Evolutionary conservation across 2,329 filamentous ascomycete genomes (phyloP).

Genomic region (Phialophora tarda): DNA sequence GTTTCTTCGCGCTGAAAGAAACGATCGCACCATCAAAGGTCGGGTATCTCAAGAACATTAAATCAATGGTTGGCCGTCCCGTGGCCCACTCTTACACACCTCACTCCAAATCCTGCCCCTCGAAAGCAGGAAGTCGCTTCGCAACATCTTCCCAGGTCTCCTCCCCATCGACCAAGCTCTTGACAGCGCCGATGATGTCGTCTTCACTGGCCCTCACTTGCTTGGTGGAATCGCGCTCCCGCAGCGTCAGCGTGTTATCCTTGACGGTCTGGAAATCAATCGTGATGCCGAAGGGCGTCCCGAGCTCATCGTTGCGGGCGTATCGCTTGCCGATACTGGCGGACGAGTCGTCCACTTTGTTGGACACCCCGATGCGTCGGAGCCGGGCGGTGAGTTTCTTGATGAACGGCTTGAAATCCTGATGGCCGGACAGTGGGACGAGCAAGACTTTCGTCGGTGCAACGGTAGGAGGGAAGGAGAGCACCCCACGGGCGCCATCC

Average conservation of each 20-base stretch:
- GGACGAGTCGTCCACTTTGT: conserved; percentile 85
- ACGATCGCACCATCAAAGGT: conserved; percentile 37
- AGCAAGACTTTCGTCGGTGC: conserved; percentile 96
- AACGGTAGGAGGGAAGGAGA: conserved; percentile 75
- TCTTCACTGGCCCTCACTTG: conserved; percentile 86
- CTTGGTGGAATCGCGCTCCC: conserved; percentile 87
- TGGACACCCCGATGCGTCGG: conserved; percentile 76
- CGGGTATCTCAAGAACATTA: conserved; percentile 20
- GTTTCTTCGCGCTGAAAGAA: conserved; percentile 18
- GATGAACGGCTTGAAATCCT: conserved; percentile 79
- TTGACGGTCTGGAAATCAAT: conserved; percentile 95
- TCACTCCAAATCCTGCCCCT: conserved; percentile 68
- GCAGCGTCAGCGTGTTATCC: conserved; percentile 82
- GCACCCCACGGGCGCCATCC: conserved; percentile 81
- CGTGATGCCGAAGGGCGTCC: conserved; percentile 91
- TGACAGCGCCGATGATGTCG: conserved; percentile 77
- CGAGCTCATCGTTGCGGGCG: conserved; percentile 91
- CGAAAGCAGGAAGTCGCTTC: conserved; percentile 80
- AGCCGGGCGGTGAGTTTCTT: conserved; percentile 75
- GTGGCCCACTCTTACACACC: background rate
- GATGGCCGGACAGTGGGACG: conserved; percentile 82
- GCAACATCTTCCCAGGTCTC: conserved; percentile 74
- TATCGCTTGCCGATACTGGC: conserved; percentile 95
- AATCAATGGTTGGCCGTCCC: background rate
- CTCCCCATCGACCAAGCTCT: conserved; percentile 65